phyloP scores from a whole-genome alignment of 2,329 filamentous ascomycete species.

The Ophioceras dolichostomum region DNA sequence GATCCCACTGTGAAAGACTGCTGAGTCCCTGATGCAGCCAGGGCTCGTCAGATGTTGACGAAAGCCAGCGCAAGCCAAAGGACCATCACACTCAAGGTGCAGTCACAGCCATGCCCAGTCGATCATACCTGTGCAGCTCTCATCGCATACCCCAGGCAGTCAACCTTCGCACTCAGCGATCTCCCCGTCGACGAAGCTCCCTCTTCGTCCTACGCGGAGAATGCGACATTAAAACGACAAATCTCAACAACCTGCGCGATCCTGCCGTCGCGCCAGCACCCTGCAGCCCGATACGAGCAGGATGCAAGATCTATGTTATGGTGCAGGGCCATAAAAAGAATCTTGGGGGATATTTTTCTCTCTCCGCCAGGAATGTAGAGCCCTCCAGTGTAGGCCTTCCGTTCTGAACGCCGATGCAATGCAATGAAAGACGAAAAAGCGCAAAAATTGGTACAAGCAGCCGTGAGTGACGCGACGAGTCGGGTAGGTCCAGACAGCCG shows the following conservation, averaged over 20 bases:
- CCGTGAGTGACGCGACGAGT: constrained; percentile 1
- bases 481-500: background rate
- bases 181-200: too few relatives aligned
- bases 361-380: constrained; percentile 4
- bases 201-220: too few relatives aligned
- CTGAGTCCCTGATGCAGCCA: too few relatives aligned
- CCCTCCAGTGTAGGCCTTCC: constrained; percentile 9
- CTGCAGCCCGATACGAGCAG: background rate
- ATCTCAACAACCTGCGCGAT: constrained; percentile 5
- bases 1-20: too few relatives aligned
- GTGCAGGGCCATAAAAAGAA: background rate
- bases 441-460: constrained; percentile 16
- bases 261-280: constrained; percentile 4
- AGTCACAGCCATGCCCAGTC: too few relatives aligned
- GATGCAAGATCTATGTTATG: constrained; percentile 1
- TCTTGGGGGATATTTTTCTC: constrained; percentile 4
- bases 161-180: too few relatives aligned
- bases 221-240: constrained; percentile 4
- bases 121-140: too few relatives aligned
- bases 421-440: constrained; percentile 18
- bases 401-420: constrained; percentile 46
- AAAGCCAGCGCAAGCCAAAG: too few relatives aligned
- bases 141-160: too few relatives aligned
- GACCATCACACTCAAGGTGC: too few relatives aligned
- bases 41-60: too few relatives aligned